Conservation (phyloP, 768 basidiomycete species). For the Peribolospora baueri region DNA sequence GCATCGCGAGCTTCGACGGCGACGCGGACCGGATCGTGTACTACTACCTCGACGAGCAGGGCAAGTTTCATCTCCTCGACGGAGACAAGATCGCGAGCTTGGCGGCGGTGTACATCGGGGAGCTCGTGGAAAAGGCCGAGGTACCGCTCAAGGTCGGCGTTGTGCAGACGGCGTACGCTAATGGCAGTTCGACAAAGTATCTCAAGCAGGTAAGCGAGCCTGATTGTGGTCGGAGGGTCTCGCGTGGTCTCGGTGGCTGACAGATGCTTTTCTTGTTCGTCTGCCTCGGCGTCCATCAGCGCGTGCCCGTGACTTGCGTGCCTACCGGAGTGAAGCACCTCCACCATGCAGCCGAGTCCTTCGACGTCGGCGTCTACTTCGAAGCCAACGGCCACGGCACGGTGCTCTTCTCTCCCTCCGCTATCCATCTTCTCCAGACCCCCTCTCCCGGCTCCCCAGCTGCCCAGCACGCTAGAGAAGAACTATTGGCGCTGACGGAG, state of each 20-base stretch:
- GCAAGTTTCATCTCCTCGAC: constrained; percentile 72
- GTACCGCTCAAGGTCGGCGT: constrained; percentile 61
- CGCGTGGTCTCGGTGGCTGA: not conserved
- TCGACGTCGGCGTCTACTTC: constrained; percentile 92
- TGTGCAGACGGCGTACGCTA: constrained; percentile 96
- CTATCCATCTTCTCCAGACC: constrained; percentile 34
- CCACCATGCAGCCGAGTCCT: constrained; percentile 86
- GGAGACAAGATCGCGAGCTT: constrained; percentile 95
- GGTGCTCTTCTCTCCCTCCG: constrained; percentile 64
- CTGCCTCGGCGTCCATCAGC: constrained; percentile 24
- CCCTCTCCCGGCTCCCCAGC: constrained; percentile 48
- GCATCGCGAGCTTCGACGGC: constrained; percentile 84
- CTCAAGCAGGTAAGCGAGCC: constrained; percentile 38
- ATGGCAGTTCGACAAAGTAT: constrained; percentile 87
- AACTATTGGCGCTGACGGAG: constrained; percentile 49
- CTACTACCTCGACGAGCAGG: constrained; percentile 58
- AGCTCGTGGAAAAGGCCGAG: constrained; percentile 61
- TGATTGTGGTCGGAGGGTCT: not conserved
- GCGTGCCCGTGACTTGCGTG: constrained; percentile 81
- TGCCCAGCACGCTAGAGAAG: constrained; percentile 26
- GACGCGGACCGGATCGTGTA: constrained; percentile 95
- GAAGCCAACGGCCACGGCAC: constrained; percentile 99
- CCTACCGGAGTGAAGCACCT: constrained; percentile 93
- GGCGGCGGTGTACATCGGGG: constrained; percentile 76
- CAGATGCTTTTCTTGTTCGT: not conserved